Evolutionary conservation across 768 basidiomycete genomes (phyloP), one percentile per base, ranked within the genome.

Genomic region (Auricularia sp.): DNA sequence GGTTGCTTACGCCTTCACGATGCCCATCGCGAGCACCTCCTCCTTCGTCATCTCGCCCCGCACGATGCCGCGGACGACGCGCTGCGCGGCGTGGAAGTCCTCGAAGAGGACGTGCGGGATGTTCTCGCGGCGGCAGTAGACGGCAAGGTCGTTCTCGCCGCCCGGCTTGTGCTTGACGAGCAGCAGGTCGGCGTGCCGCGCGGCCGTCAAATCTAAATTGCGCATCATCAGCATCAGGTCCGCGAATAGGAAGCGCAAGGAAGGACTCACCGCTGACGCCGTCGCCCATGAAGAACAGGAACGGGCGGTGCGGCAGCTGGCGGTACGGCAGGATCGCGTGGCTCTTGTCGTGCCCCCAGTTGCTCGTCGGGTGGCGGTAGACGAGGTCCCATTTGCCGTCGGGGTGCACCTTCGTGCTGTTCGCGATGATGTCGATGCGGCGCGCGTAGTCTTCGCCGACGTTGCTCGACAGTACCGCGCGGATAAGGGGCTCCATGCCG

Each of bases 201-300:
- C 97, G 3, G 97, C 96, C 8, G 91, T 93, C 75, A 97, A 83
- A 74, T 97, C 94, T 91, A 29, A 29, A 29, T 29, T 29, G 72
- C 59, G 65, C 44, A 18, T 16, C 23, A 54, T 58, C 29, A 42
- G 39, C 39, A 1, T 8, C 39, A 7, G 39, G 7, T 14, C 39
- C 39, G 8, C 33, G 34, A 56, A 47, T 6, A 36, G n/a, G 29
- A 58, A 53, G 61, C 12, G 23, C 42, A 60, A 16, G 61, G n/a
- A 64, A 7, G 35, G 35, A 77, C 83, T 47, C 65, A 91, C 93
- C 93, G 64, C 92, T 94, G 61, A 97, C 97, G 39, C 97, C 97
- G 73, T 99, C 97, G 0, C 97, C 97, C 67, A 97, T 95, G 84
- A 97, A 99, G 77, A 99, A 96, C 10, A 96, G 78, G 1, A 83